A percentile compares a stretch with the other conserved stretches of the same genome.
Conservation (phyloP, 2,329 filamentous ascomycete genomes). For the Xylaria multiplex region DNA sequence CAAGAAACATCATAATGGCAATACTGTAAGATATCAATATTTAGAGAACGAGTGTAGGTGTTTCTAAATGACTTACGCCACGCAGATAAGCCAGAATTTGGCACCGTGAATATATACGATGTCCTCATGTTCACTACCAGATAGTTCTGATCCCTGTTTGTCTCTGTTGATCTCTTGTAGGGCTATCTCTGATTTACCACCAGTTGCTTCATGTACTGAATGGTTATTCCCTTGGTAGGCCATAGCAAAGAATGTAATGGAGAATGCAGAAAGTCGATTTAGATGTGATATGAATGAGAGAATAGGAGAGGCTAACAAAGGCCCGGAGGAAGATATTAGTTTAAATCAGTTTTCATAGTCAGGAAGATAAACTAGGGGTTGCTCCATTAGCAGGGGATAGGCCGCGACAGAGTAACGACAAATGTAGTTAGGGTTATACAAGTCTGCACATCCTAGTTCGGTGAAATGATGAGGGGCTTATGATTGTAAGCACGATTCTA, state of each 20-base stretch:
- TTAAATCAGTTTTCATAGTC: background rate
- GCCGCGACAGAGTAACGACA: background rate
- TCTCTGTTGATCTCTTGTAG: background rate
- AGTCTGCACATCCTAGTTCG: background rate
- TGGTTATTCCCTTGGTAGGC: background rate
- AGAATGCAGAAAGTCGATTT: background rate
- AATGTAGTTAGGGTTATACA: background rate
- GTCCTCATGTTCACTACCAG: background rate
- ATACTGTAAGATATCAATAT: slow-evolving; percentile 29
- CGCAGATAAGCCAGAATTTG: slow-evolving; percentile 31
- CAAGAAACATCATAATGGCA: slow-evolving; percentile 39
- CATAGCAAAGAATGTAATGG: background rate
- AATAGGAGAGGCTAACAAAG: background rate
- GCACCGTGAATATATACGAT: slow-evolving; percentile 33
- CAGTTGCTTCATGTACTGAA: background rate
- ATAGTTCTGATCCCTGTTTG: background rate
- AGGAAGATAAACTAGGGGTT: background rate
- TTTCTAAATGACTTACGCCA: slow-evolving; percentile 16
- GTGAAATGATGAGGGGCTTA: background rate
- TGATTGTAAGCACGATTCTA: background rate
- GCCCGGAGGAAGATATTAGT: background rate
- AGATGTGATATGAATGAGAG: too few relatives aligned
- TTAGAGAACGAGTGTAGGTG: background rate
- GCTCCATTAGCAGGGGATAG: background rate
- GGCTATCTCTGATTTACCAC: background rate